Evolutionary conservation across 768 basidiomycete genomes (phyloP), one percentile per base, ranked within the genome.

Genomic region (Phylloporus sp.): DNA sequence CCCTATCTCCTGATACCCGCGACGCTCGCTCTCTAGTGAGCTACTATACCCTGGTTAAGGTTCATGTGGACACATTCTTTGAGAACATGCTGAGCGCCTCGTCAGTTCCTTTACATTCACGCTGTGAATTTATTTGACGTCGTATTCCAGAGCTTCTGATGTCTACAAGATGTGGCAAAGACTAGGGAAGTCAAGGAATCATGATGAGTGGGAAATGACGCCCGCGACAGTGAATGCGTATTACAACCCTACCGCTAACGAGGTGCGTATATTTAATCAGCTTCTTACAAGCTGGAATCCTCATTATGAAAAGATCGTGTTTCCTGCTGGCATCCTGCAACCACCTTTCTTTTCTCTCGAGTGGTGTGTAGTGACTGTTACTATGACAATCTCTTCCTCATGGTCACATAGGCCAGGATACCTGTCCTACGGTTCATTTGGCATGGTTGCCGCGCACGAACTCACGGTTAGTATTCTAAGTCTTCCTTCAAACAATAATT

Each of bases 281-380:
- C 22, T 7, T 11, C 26, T 22, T 29, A 4, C 2, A 34, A 42
- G 11, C 13, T n/a, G 15, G n/a, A 12, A 31, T 44, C 47, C 13
- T 1, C 6, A 50, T 28, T 47, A 43, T n/a, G 24, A 13, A 40
- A 52, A 91, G 86, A 93, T 95, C 46, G 91, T 93, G 20, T 97
- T 99, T 74, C 95, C 97, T 9, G 95, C 97, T 20, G 97, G 97
- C 23, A 94, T 98, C 61, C 72, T 98, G 16, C 91, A 86, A 56
- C 86, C 91, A 2, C 95, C 95, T 0, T 97, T 94, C 80, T 97
- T 94, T 76, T 80, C 80, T 5, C 74, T 80, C 47, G 75, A 82
- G 49, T 95, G 92, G 88, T 88, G 53, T 34, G 77, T 54, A 31
- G 26, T 42, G 1, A 3, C 18, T 20, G 11, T 4, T 38, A 18